These are phyloP conservation scores for Phallus indusiatus DNA, from an alignment of 768 basidiomycete species.

Conservation along the genomic window DNA sequence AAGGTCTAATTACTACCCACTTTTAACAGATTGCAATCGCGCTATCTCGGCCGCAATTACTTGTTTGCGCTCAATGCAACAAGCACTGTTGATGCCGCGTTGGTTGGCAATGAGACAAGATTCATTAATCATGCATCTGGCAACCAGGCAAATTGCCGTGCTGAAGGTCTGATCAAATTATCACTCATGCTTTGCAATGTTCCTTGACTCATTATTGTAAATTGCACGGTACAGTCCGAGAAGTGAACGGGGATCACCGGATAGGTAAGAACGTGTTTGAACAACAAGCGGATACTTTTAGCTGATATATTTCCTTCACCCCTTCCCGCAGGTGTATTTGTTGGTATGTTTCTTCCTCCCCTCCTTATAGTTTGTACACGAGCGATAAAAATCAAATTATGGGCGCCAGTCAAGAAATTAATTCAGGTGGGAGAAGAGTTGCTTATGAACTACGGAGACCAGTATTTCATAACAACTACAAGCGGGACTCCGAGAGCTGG, in stretches of 20 bases:
- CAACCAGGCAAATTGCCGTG: constrained; percentile 33
- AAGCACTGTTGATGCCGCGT: constrained; percentile 43
- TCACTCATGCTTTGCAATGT: neutral
- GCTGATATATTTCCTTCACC: neutral
- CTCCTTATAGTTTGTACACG: neutral
- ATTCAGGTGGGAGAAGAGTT: constrained; percentile 39
- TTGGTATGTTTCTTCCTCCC: constrained; percentile 23
- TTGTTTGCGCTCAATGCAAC: constrained; percentile 44
- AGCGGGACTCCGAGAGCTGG: constrained; percentile 1
- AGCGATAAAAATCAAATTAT: constrained; percentile 4
- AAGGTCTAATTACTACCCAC: neutral
- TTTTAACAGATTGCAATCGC: neutral
- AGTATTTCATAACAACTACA: constrained; percentile 28
- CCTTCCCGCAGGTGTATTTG: neutral
- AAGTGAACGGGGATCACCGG: constrained; percentile 59
- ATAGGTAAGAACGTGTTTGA: constrained; percentile 28
- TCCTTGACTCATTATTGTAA: constrained; percentile 1
- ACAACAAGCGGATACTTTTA: neutral
- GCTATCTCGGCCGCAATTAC: constrained; percentile 49
- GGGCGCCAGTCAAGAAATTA: constrained; percentile 24
- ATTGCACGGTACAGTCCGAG: constrained; percentile 28
- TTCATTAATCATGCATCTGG: constrained; percentile 53
- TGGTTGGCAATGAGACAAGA: constrained; percentile 52
- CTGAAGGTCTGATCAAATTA: constrained; percentile 26
- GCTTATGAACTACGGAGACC: constrained; percentile 47